Evolutionary conservation across 2,329 filamentous ascomycete genomes (phyloP).

Genomic region (Aureobasidium zeae): DNA sequence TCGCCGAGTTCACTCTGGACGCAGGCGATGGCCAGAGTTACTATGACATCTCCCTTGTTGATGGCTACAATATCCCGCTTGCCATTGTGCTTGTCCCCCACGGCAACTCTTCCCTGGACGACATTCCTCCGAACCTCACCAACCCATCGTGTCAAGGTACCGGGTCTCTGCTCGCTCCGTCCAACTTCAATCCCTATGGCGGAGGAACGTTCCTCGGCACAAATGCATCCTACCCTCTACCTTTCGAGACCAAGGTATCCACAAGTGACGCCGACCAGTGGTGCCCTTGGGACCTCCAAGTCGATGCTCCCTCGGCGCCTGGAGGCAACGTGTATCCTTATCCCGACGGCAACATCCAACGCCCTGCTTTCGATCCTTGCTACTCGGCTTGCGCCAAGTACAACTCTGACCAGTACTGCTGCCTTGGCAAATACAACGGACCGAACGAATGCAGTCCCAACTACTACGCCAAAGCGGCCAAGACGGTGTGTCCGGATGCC

Average conservation of each 20-base stretch:
- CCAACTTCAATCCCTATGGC: conserved; percentile 40
- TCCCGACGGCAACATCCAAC: conserved; percentile 62
- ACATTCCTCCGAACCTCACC: conserved; percentile 64
- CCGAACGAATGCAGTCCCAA: conserved; percentile 57
- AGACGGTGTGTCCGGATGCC: conserved; percentile 71
- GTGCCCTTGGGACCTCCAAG: conserved; percentile 74
- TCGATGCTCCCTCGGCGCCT: conserved; percentile 57
- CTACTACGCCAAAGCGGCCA: conserved; percentile 59
- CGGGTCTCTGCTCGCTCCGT: conserved; percentile 45
- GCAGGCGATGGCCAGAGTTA: conserved; percentile 62
- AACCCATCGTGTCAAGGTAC: conserved; percentile 71
- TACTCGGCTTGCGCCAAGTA: conserved; percentile 66
- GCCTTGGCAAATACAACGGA: conserved; percentile 58
- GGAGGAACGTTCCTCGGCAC: conserved; percentile 50
- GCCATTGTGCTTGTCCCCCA: conserved; percentile 46
- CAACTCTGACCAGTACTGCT: conserved; percentile 61
- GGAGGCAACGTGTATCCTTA: conserved; percentile 72
- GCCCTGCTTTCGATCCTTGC: conserved; percentile 68
- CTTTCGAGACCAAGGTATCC: conserved; percentile 53
- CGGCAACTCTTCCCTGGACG: conserved; percentile 49
- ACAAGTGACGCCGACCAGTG: conserved; percentile 52
- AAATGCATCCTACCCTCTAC: conserved; percentile 57
- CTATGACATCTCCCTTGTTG: conserved; percentile 77
- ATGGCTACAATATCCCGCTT: conserved; percentile 73
- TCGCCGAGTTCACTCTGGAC: conserved; percentile 71